Base-by-base conservation (phyloP, 1,139 yeast genomes). In the Yarrowia galli region DNA sequence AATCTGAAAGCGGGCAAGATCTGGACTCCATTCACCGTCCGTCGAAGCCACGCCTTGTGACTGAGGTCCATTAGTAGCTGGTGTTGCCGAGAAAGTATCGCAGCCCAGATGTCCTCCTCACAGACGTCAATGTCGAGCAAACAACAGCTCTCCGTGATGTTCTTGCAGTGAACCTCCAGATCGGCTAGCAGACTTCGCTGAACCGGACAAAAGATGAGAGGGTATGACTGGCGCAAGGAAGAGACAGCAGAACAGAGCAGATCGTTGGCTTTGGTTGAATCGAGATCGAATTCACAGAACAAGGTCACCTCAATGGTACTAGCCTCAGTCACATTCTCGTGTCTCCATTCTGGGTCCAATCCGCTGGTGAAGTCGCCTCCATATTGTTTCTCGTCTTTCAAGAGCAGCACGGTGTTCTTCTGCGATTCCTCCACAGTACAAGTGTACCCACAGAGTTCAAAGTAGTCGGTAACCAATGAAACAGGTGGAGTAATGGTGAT, bases 351-450 rank as follows among this genome's bases (percentile, higher is more conserved):
- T 1, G 20, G 2, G 10, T 43, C 46, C 20, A 58, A 15, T 20
- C 64, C 43, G 13, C 51, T 58, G 16, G 42, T 43, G 13, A 58
- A 58, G 28, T 58, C 64, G 13, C 64, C 64, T 20, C 64, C 64
- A 15, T 28, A 58, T 32, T 42, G 51, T 9, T 58, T 43, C 16
- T 42, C 51, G 42, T 58, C 64, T 43, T 40, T 58, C 10, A 58
- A 12, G 15, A 58, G 16, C 4, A 58, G 22, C 13, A 53, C 43
- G 1, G 60, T 53, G 45, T 53, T 36, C 35, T 25, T 53, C 1
- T 15, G 13, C 9, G 35, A 3, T 20, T 53, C 45, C 9, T 36
- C 45, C 4, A 53, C 43, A 15, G 36, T 6, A 25, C 36, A 40
- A 3, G 35, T 12, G 46, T 54, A 54, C 6, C 61, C 61, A 25